Conservation (phyloP, 257 asterid genomes). For the Petunia axillaris region DNA sequence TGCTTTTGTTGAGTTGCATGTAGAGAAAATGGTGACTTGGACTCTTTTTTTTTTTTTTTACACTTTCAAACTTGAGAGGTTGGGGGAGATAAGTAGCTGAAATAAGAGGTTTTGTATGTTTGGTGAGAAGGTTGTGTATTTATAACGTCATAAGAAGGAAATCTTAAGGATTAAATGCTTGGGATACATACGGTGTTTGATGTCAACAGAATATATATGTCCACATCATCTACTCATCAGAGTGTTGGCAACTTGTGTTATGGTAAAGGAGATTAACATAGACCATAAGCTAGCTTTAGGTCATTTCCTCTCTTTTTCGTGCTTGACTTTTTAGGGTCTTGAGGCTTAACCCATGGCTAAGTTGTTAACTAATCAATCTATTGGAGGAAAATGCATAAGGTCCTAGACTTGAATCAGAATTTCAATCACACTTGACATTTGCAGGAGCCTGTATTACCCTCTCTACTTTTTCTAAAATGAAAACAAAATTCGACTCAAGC, state of each 20-base stretch:
- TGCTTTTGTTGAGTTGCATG: slow-evolving; percentile 4
- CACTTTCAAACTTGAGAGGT: too few relatives aligned
- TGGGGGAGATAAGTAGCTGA: not conserved
- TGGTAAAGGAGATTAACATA: not conserved
- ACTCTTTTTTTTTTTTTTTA: not conserved
- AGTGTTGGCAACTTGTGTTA: not conserved
- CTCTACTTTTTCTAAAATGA: too few relatives aligned
- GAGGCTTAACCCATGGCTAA: not conserved
- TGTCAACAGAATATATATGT: not conserved
- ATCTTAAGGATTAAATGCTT: not conserved
- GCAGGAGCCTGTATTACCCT: too few relatives aligned
- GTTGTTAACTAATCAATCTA: not conserved
- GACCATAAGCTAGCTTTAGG: not conserved
- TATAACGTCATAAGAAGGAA: not conserved
- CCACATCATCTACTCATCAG: slow-evolving; percentile 11
- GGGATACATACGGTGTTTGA: not conserved
- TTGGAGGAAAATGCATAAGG: not conserved
- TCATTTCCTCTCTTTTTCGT: slow-evolving; percentile 18
- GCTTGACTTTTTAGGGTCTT: slow-evolving; percentile 19
- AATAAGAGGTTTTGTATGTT: not conserved
- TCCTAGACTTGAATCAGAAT: too few relatives aligned
- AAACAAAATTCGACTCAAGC: too few relatives aligned
- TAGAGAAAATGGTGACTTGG: not conserved
- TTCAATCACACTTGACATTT: too few relatives aligned
- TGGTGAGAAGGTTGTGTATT: not conserved